Percentiles rank a stretch among this genome's conserved stretches.
Conservation (phyloP, 805 yeast species). For the Candida montana region DNA sequence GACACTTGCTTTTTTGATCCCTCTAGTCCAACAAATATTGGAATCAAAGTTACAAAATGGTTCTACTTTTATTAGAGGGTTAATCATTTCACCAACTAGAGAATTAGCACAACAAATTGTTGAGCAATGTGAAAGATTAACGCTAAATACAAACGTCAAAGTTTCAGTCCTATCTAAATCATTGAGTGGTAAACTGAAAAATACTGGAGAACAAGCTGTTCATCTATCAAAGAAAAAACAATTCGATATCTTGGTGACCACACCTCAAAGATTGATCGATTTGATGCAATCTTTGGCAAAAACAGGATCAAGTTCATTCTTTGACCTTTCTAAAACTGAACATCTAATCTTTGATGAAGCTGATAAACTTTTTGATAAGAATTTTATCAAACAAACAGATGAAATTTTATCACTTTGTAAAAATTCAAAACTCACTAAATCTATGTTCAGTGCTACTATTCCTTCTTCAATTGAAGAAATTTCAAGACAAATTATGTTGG, state of each 20-base stretch:
- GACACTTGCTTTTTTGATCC: conserved; percentile 84
- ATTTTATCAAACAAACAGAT: conserved; percentile 89
- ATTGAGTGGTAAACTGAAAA: conserved; percentile 59
- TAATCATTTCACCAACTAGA: conserved; percentile 89
- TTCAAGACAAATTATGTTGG: conserved; percentile 75
- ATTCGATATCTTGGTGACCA: conserved; percentile 76
- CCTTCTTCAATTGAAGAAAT: conserved; percentile 90
- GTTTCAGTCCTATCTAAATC: conserved; percentile 68
- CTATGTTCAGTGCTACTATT: conserved; percentile 92
- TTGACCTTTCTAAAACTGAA: conserved; percentile 62
- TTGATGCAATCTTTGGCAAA: conserved; percentile 52
- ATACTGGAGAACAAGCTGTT: conserved; percentile 29
- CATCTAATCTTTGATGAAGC: conserved; percentile 91
- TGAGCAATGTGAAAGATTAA: conserved; percentile 56
- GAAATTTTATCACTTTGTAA: conserved; percentile 52
- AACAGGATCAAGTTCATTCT: conserved; percentile 9
- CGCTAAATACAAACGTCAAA: conserved; percentile 40
- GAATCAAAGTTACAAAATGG: conserved; percentile 16
- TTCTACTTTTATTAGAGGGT: conserved; percentile 54
- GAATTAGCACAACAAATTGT: conserved; percentile 87
- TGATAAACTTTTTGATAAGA: conserved; percentile 82
- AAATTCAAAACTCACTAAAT: conserved; percentile 45
- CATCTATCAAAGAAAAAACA: conserved; percentile 49
- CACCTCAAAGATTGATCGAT: conserved; percentile 86
- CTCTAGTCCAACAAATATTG: conserved; percentile 56